Conservation (phyloP, 192 early-diverging fungal genomes). For the Helicostylum pulchrum region DNA sequence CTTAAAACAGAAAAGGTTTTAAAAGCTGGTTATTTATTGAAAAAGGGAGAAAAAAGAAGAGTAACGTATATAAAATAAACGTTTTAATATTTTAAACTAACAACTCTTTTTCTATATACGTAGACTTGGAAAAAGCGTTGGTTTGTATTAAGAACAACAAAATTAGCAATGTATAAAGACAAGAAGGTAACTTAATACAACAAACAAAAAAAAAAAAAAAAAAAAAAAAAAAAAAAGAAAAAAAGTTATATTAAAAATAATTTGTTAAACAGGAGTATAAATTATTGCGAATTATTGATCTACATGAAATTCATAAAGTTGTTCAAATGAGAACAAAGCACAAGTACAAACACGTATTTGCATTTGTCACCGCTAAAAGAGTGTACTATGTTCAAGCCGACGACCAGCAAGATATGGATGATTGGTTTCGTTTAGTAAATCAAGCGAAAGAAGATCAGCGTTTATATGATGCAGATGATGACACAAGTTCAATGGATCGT, state of each 20-base stretch:
- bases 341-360: constrained; percentile 64
- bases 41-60: constrained; percentile 59
- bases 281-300: constrained; percentile 67
- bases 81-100: no score
- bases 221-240: background rate
- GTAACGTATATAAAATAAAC: constrained; percentile 34
- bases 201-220: background rate
- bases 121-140: constrained; percentile 84
- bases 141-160: constrained; percentile 79
- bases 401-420: constrained; percentile 54
- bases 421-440: constrained; percentile 73
- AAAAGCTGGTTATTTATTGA: constrained; percentile 53
- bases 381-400: constrained; percentile 70
- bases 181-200: constrained; percentile 74
- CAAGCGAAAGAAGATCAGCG: constrained; percentile 42
- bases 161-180: constrained; percentile 83
- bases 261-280: constrained; percentile 67
- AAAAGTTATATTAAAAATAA: no score
- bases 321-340: constrained; percentile 69
- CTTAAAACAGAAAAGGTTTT: constrained; percentile 51
- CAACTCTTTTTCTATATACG: constrained; percentile 2
- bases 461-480: constrained; percentile 29
- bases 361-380: constrained; percentile 68
- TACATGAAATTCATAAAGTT: constrained; percentile 66
- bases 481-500: constrained; percentile 24